A percentile compares a stretch with the other conserved stretches of the same genome.
These are phyloP conservation scores for Neurospora sp. DNA, from an alignment of 2,329 filamentous ascomycete genomes.

Conservation along the genomic window DNA sequence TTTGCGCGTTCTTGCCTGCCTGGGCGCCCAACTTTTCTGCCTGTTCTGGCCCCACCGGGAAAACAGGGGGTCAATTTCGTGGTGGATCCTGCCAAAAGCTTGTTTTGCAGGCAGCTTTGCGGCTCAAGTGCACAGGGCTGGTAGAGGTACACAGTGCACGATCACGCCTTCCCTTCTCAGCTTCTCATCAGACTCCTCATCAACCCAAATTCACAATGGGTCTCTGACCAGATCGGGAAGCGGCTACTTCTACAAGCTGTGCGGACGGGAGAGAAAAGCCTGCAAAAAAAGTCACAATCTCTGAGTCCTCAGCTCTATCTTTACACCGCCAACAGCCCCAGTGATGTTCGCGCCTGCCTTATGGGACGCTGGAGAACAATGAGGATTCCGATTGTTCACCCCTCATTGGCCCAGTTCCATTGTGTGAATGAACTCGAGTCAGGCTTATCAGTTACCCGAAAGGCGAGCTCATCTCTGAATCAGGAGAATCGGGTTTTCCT, in stretches of 20 bases:
- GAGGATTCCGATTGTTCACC: background rate
- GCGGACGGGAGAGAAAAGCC: background rate
- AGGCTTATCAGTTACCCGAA: background rate
- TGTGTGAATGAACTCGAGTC: background rate
- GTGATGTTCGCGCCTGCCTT: background rate
- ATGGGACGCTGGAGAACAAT: background rate
- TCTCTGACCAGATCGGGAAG: background rate
- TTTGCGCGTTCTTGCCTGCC: background rate
- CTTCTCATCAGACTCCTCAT: background rate
- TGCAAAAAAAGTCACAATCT: background rate
- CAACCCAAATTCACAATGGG: background rate
- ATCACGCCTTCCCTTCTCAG: background rate
- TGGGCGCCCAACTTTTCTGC: background rate
- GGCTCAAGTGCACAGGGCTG: background rate
- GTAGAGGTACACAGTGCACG: background rate
- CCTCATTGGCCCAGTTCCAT: background rate
- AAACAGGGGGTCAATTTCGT: background rate
- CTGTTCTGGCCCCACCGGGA: background rate
- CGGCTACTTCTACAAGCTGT: background rate
- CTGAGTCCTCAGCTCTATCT: background rate
- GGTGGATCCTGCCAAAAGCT: background rate
- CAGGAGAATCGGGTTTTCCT: background rate
- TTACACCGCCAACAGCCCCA: background rate
- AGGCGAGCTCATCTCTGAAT: background rate
- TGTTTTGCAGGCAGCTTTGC: background rate